Evolutionary conservation across 164 flowering plant genomes (phyloP).

Genomic region (Kingdonia uniflora): DNA sequence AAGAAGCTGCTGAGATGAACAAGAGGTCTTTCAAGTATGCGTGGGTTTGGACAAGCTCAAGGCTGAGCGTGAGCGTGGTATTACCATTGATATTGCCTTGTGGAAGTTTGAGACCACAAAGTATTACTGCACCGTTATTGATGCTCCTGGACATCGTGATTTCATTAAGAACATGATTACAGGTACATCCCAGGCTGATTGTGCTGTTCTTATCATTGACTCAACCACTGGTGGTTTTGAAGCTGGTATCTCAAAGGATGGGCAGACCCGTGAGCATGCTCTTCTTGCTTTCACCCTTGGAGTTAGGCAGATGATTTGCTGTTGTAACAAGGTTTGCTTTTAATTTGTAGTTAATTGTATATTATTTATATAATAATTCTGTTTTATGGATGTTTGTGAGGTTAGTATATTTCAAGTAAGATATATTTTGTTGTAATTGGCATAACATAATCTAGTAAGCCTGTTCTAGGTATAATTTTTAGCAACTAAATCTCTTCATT

Average conservation of each 20-base stretch:
- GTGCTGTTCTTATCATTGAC: conserved; percentile 21
- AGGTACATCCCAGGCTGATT: conserved; percentile 22
- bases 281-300: conserved; percentile 24
- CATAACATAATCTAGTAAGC: too few species aligned
- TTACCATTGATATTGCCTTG: conserved; percentile 54
- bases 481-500: too few species aligned
- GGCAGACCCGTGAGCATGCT: conserved; percentile 24
- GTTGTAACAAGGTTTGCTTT: conserved; percentile 22
- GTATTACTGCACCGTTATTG: conserved; percentile 23
- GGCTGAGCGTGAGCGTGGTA: conserved; percentile 59
- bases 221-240: conserved; percentile 22
- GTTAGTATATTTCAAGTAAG: too few species aligned
- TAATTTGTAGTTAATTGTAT: too few species aligned
- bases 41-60: conserved; percentile 15
- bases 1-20: too few species aligned
- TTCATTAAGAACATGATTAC: conserved; percentile 20
- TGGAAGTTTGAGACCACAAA: conserved; percentile 37
- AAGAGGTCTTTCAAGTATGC: too few species aligned
- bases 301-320: conserved; percentile 22
- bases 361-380: too few species aligned
- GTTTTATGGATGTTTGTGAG: too few species aligned
- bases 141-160: conserved; percentile 23
- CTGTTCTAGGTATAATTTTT: too few species aligned
- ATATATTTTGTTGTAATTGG: too few species aligned
- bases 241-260: conserved; percentile 23